Conservation (phyloP, 805 yeast genomes). For the Dipodascus geniculatus region DNA sequence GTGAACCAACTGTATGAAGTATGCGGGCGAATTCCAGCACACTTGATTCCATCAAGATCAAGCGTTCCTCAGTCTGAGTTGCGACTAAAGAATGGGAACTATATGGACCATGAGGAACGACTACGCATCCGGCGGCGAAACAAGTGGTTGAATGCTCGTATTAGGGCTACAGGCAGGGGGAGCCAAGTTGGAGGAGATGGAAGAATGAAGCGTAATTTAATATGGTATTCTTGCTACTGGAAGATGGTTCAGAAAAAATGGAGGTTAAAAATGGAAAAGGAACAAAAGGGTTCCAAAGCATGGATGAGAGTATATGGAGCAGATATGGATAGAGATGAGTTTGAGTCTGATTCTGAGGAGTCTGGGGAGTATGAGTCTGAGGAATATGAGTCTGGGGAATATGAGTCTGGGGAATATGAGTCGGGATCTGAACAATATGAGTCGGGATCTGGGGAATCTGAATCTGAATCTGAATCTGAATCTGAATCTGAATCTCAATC, state of each 20-base stretch:
- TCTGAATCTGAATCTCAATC: too few relatives aligned
- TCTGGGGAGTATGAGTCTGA: too few relatives aligned
- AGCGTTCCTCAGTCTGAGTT: neutral
- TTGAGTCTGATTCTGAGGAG: too few relatives aligned
- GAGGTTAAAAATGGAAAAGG: constrained; percentile 17
- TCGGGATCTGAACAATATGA: constrained; percentile 15
- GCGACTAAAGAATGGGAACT: neutral
- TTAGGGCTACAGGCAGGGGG: neutral
- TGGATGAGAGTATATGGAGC: too few relatives aligned
- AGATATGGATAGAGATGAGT: too few relatives aligned
- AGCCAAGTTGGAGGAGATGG: neutral
- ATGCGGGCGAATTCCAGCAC: neutral
- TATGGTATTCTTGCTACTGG: constrained; percentile 25
- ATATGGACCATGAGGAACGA: neutral
- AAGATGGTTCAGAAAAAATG: constrained; percentile 7
- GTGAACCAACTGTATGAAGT: neutral
- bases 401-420: constrained; percentile 13
- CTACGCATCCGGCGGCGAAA: neutral
- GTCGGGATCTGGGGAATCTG: constrained; percentile 16
- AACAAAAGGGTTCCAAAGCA: constrained; percentile 13
- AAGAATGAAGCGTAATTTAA: constrained; percentile 7
- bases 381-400: constrained; percentile 19
- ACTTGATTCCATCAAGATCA: neutral
- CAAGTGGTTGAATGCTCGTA: neutral
- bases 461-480: neutral